Conservation (phyloP, 1,284 basidiomycete species). For the Ustilago sp. region DNA sequence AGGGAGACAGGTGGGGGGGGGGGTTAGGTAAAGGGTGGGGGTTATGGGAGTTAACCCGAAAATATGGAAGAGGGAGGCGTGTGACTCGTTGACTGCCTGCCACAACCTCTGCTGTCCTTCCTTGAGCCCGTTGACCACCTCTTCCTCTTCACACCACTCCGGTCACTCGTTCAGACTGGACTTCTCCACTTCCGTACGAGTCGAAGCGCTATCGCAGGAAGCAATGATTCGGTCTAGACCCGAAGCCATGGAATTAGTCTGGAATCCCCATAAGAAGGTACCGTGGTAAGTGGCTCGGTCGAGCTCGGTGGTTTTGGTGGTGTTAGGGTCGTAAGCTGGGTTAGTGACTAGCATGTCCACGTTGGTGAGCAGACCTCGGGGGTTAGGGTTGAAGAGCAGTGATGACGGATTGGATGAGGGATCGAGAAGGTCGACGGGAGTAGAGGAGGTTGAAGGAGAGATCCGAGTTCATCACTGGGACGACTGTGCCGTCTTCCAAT, state of each 20-base stretch:
- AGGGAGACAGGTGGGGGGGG: too few relatives aligned
- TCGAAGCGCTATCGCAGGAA: slow-evolving; percentile 65
- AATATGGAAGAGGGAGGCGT: neutral
- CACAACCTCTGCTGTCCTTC: slow-evolving; percentile 70
- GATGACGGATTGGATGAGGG: slow-evolving; percentile 69
- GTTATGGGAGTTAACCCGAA: neutral
- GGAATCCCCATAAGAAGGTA: slow-evolving; percentile 72
- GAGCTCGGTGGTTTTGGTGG: slow-evolving; percentile 70
- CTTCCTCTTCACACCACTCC: slow-evolving; percentile 70
- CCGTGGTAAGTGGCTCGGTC: slow-evolving; percentile 72
- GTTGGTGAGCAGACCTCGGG: slow-evolving; percentile 71
- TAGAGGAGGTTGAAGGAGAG: slow-evolving; percentile 71
- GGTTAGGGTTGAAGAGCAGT: slow-evolving; percentile 72
- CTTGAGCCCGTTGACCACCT: slow-evolving; percentile 67
- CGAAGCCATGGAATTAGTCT: slow-evolving; percentile 72
- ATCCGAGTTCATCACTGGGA: slow-evolving; percentile 70
- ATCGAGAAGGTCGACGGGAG: slow-evolving; percentile 68
- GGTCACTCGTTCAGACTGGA: slow-evolving; percentile 50
- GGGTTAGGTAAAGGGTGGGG: too few relatives aligned
- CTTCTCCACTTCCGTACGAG: slow-evolving; percentile 44
- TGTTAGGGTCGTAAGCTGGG: slow-evolving; percentile 71
- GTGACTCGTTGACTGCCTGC: slow-evolving; percentile 70
- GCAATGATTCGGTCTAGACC: slow-evolving; percentile 71
- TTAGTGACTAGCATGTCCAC: slow-evolving; percentile 72
- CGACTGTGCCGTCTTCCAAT: slow-evolving; percentile 36